phyloP scores from a whole-genome alignment of 805 yeast genomes.

The Spathaspora boniae region DNA sequence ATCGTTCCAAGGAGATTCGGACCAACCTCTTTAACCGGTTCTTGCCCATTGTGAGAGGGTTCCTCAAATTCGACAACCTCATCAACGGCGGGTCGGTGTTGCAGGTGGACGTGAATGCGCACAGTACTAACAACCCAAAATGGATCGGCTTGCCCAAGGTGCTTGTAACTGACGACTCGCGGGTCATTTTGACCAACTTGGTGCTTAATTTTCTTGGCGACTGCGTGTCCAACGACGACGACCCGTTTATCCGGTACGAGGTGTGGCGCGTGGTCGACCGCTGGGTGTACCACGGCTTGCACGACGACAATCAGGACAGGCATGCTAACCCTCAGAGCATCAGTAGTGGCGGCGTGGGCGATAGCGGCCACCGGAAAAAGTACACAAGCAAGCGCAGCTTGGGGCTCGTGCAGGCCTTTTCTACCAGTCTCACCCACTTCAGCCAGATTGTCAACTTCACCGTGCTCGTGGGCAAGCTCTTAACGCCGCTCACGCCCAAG shows the following conservation, averaged over 20 bases:
- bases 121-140: slow-evolving; percentile 9
- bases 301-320: slow-evolving; percentile 7
- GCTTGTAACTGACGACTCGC: slow-evolving; percentile 31
- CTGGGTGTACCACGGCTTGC: slow-evolving; percentile 52
- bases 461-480: slow-evolving; percentile 45
- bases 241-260: slow-evolving; percentile 33
- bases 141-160: slow-evolving; percentile 19
- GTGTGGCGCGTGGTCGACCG: slow-evolving; percentile 71
- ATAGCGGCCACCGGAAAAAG: slow-evolving; percentile 15
- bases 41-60: slow-evolving; percentile 29
- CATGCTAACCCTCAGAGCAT: too few relatives aligned
- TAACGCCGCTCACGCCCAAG: slow-evolving; percentile 31
- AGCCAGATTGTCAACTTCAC: slow-evolving; percentile 58
- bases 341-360: slow-evolving; percentile 5
- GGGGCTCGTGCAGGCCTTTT: slow-evolving; percentile 26
- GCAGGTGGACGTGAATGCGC: slow-evolving; percentile 4
- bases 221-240: slow-evolving; percentile 42
- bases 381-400: slow-evolving; percentile 16
- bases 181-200: slow-evolving; percentile 32
- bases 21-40: slow-evolving; percentile 29
- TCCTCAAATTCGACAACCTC: slow-evolving; percentile 39
- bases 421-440: slow-evolving; percentile 44
- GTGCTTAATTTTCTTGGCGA: slow-evolving; percentile 48
- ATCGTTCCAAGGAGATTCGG: slow-evolving; percentile 23
- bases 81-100: slow-evolving; percentile 14